Base-by-base conservation (phyloP, 345 rosid genomes). In the Eucalyptus cloeziana region DNA sequence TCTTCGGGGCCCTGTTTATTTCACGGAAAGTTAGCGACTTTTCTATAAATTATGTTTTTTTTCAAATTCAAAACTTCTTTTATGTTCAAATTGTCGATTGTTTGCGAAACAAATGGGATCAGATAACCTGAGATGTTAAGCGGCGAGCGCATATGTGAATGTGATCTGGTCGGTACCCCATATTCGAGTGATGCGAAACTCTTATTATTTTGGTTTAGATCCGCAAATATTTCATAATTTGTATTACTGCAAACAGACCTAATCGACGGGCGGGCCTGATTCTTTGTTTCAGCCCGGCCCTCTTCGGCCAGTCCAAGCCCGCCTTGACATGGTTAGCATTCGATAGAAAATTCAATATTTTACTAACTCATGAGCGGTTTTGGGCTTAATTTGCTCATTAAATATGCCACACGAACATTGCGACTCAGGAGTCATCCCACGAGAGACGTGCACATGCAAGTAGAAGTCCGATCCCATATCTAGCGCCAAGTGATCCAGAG, bases 221-320 rank as follows among this genome's bases (percentile, higher is more conserved):
- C 5, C 1, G 8, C 9, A 64, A 30, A 13, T 64, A n/a, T 64
- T 64, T 64, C 71, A 3, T 64, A 30, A n/a, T 4, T 30, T 64
- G 5, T 64, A 14, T 14, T 62, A 62, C 1, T 13, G 71, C 19
- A 0, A 62, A 37, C 19, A 7, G 5, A 62, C 37, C 5, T 30
- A 4, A 30, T 62, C 1, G 0, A 30, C 3, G 7, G 44, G 13
- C 25, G 0, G 0, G 24, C 81, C 2, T 8, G 24, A 8, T 69
- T 69, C 24, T 16, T 17, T 69, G 1, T 69, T 31, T 16, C 40
- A 16, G 22, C 37, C 3, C 1, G 12, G 27, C 79, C 4, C 40
- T 31, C 43, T 5, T 4, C 2, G 1, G 13, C 81, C 1, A 31
- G 25, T 33, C 81, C 81, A 33, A 37, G 14, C 45, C 7, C 2